A percentile compares a stretch with the other conserved stretches of the same genome.
These are phyloP conservation scores for Keithomyces neogunnii DNA, from an alignment of 2,329 filamentous ascomycete species.

Conservation along the genomic window DNA sequence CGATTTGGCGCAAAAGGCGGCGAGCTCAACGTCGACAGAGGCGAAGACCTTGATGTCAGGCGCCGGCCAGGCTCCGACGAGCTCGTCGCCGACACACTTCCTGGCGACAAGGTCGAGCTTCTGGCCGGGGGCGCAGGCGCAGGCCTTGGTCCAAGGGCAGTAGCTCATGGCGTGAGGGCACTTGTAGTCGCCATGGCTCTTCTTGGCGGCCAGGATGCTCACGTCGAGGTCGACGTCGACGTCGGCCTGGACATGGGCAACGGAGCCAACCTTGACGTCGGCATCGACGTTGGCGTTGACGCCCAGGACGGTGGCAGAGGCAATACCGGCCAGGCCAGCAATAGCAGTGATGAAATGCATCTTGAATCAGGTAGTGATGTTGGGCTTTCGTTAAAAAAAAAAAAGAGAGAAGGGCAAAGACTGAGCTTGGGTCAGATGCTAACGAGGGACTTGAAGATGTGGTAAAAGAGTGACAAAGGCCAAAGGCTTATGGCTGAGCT, in stretches of 20 bases:
- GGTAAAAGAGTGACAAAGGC: constrained; percentile 4
- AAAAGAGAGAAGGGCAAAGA: not conserved
- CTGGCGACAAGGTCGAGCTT: constrained; percentile 24
- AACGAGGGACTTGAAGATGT: not conserved
- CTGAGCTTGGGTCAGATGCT: not conserved
- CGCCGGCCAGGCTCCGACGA: constrained; percentile 25
- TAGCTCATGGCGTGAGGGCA: constrained; percentile 27
- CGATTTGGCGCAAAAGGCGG: constrained; percentile 24
- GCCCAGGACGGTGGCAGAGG: constrained; percentile 16
- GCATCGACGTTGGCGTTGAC: constrained; percentile 2
- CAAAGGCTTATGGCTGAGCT: not conserved
- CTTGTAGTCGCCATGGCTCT: constrained; percentile 14
- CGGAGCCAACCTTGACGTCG: constrained; percentile 6
- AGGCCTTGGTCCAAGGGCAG: constrained; percentile 30
- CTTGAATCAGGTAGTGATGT: constrained; percentile 4
- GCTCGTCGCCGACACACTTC: constrained; percentile 17
- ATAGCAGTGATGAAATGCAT: constrained; percentile 24
- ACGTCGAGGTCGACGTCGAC: constrained; percentile 5
- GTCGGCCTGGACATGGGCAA: constrained; percentile 5
- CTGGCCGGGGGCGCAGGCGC: constrained; percentile 34
- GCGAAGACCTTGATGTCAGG: constrained; percentile 17
- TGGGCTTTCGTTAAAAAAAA: not conserved
- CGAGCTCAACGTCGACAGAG: constrained; percentile 19
- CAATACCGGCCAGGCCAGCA: constrained; percentile 15
- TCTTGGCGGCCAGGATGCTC: constrained; percentile 14